Evolutionary conservation across 352 stramenopile species (phyloP), one percentile per base, ranked within the genome.

Genomic region (Thraustochytrium aureum): DNA sequence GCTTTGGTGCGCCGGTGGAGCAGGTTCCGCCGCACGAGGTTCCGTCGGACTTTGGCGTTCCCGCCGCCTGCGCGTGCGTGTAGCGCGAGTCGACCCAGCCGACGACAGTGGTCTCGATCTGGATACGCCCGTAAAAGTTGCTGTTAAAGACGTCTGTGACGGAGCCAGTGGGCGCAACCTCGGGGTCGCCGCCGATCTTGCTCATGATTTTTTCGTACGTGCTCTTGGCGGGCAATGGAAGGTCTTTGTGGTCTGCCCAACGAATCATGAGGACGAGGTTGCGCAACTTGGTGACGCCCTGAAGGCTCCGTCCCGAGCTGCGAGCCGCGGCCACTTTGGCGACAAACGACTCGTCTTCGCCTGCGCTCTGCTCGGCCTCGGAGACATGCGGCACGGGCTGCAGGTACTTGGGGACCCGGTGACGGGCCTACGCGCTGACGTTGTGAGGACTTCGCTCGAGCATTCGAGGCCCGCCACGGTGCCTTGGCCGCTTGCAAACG

Each of bases 251-350:
- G 84, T 90, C 85, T 12, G 61, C 52, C 42, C 87, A 90, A 30
- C 76, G 82, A 17, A 90, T 72, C 5, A 88, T 42, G 0, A 90
- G 26, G 20, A 87, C 87, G 3, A 90, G 75, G 84, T 89, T 89
- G 26, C 67, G 32, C 52, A 79, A 10, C 26, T 42, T 56, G 17
- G 17, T 17, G 26, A 26, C 26, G 17, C 17, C 26, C 47, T 56
- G 47, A 56, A 56, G 47, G 47, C 47, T 56, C 17, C 47, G 47
- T 17, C 47, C 47, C 17, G 17, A 22, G 17, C 17, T 26, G 17
- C 26, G 17, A 26, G 17, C 17, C 47, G 17, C 26, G 47, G 47
- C 47, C 47, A 56, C n/a, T n/a, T n/a, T n/a, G n/a, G n/a, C n/a
- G n/a, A n/a, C 47, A 56, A 56, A 56, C 17, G 47, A 56, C 17